Evolutionary conservation across 2,329 filamentous ascomycete species (phyloP).

Genomic region (Cryphonectria radicalis): DNA sequence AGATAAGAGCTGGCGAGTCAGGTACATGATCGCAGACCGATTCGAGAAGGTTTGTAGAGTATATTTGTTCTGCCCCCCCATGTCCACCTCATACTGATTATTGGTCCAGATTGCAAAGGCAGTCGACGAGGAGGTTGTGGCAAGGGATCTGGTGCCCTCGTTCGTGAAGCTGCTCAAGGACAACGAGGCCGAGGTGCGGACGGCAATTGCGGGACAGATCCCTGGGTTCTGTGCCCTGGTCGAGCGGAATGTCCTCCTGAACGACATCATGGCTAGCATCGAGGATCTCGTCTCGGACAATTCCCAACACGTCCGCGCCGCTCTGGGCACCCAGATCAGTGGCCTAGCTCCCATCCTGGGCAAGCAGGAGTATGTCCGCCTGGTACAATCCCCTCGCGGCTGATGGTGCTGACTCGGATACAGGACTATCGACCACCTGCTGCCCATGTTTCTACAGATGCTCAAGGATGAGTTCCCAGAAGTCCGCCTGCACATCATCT

Average conservation of each 20-base stretch:
- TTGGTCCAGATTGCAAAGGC: constrained; percentile 85
- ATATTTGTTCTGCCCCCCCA: neutral
- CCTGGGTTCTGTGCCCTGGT: constrained; percentile 93
- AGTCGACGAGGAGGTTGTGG: constrained; percentile 95
- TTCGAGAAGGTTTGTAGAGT: constrained; percentile 80
- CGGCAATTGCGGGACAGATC: constrained; percentile 95
- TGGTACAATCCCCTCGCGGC: neutral
- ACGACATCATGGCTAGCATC: constrained; percentile 95
- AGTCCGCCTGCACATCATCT: constrained; percentile 97
- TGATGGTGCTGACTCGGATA: constrained; percentile 29
- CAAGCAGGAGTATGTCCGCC: constrained; percentile 82
- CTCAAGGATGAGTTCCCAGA: constrained; percentile 99
- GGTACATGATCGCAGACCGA: constrained; percentile 98
- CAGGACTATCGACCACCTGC: constrained; percentile 92
- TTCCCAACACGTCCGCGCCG: constrained; percentile 95
- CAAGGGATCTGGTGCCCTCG: constrained; percentile 89
- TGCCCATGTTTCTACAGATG: constrained; percentile 99
- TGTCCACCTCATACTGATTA: constrained; percentile 24
- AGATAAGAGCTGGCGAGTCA: constrained; percentile 98
- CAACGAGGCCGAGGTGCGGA: constrained; percentile 95
- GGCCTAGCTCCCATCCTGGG: constrained; percentile 95
- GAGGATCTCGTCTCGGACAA: constrained; percentile 95
- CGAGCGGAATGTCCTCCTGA: constrained; percentile 83
- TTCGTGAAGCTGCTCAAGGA: constrained; percentile 99
- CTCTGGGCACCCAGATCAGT: constrained; percentile 94